Evolutionary conservation across 192 early-diverging fungal species (phyloP), one percentile per base, ranked within the genome.

Genomic region (Backusella macrospora): DNA sequence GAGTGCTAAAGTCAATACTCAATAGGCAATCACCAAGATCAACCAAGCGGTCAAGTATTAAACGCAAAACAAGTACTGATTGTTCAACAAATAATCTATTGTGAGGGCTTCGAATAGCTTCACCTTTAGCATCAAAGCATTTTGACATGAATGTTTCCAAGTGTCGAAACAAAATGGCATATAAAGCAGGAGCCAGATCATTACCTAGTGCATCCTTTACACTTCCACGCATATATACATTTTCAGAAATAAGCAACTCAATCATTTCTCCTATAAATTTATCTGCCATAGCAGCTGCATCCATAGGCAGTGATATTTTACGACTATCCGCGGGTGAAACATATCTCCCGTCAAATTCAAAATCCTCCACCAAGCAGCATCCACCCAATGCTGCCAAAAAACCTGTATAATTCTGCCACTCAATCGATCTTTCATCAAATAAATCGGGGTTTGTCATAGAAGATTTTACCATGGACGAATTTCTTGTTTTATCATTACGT

Each of bases 381-480:
- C 92, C 93, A 46, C 91, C 93, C 16, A 93, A 74, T 6, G 93
- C 90, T 45, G 89, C 91, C 34, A 94, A 81, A 73, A 94, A 96
- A 3, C 93, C 92, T 6, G 90, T 92, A 75, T 91, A 93, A 73
- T 94, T 92, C 67, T 86, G 82, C 90, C 92, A 93, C 40, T 90
- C 88, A 1, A 84, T 76, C 13, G 70, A 45, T 45, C 69, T 62
- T 29, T 74, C 67, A 21, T 71, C 62, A 48, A 45, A 43, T 4
- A 64, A 5, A 2, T 70, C 63, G 73, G 76, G 70, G 29, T 21
- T 46, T 49, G 48, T 49, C 14, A 39, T 16, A 15, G 38, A 2
- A 5, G 52, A 10, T 2, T 71, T 70, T 16, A 6, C 43, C 4
- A 29, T 4, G 18, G 13, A 34, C 62, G 49, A 62, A 34, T 34